Base-by-base conservation (phyloP, 345 rosid species). In the Citrus sp. region DNA sequence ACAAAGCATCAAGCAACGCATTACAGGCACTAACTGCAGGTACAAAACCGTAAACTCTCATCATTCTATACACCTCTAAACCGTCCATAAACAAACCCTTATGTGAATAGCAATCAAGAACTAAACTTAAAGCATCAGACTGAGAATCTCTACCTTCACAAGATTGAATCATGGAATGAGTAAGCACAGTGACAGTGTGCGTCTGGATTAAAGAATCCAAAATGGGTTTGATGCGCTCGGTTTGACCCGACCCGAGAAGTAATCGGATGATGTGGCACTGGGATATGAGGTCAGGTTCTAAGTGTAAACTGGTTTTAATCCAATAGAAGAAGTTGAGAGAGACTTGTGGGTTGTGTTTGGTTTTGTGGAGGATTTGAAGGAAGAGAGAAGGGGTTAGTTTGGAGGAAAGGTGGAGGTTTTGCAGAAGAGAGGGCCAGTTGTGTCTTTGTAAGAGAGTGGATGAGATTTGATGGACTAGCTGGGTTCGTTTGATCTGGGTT, bases 291-390 rank as follows among this genome's bases (percentile, higher is more conserved):
- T 88, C 91, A 4, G 90, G 95, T 1, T 88, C 83, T 28, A 94
- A 86, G 21, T 83, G 85, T 35, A 88, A 85, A 80, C 86, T 74
- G 58, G 84, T 58, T 75, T 67, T 76, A 22, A 84, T 89, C 87
- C 87, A 89, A 66, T 87, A 85, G 90, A 88, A 92, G 90, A 94
- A 92, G 77, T 72, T 54, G 30, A 94, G 86, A 42, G 92, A 79
- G 59, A 83, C 75, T 67, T 75, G 79, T 25, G 91, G 89, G 55
- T 80, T 80, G 13, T 74, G 38, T 73, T 86, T 83, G 80, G 90
- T 90, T 66, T 79, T 89, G 35, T 30, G 75, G 76, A 90, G 87
- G 83, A 93, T 84, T 32, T 86, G 88, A 72, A 84, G 87, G 84
- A 92, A 87, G 30, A 92, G 70, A 6, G 84, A 19, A 5, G 89